Evolutionary conservation across 176 grass and related monocot genomes (phyloP), one percentile per base, ranked within the genome.

Genomic region (Alopecurus myosuroides): DNA sequence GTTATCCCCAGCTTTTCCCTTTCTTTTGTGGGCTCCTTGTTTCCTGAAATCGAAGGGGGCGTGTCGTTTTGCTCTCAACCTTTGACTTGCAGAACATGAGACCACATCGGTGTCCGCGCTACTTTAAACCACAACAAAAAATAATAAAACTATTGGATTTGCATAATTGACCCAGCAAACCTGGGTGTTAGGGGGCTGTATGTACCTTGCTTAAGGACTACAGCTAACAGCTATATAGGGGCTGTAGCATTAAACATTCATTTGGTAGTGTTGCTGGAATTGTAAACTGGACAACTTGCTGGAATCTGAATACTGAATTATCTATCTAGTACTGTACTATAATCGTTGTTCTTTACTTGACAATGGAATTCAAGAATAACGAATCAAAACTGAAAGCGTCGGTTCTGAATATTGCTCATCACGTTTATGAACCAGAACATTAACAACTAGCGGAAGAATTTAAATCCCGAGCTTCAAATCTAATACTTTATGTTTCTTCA

Each of bases 11-110:
- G n/a, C n/a, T n/a, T n/a, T n/a, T n/a, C n/a, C n/a, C n/a, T n/a
- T n/a, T n/a, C n/a, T n/a, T n/a, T n/a, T n/a, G n/a, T n/a, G n/a
- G n/a, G n/a, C n/a, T n/a, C n/a, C n/a, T 2, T 2, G 23, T 64
- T 77, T 15, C 31, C 48, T 62, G 33, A 20, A 23, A 66, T 6
- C 20, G 9, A 39, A 81, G 44, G 14, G 13, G 2, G 1, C 18
- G 19, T 34, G 52, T 46, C 44, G 41, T 78, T 42, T 84, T 76
- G 77, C 36, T 26, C n/a, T 26, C 30, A 30, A n/a, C 26, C 46
- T 80, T 80, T 81, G 49, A 60, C 46, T 61, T 81, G 46, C 29
- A 77, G 60, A 82, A 11, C 39, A 81, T 52, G 70, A 37, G 39
- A 25, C n/a, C 30, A 50, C 20, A 33, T 81, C n/a, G 2, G 17